Conservation (phyloP, 805 yeast species). For the Lipomyces orientalis region DNA sequence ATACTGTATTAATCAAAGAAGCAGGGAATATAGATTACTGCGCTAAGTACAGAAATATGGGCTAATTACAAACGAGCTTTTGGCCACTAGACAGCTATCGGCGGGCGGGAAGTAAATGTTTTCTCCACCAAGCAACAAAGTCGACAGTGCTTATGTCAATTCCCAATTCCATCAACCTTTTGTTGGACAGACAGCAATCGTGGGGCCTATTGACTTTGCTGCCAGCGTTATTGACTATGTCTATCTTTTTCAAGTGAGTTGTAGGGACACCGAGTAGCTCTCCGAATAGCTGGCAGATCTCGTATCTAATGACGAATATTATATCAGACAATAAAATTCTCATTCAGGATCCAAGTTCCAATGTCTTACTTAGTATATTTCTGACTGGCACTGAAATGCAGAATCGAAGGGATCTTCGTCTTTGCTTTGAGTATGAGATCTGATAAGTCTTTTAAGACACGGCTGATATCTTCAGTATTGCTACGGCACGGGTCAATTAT, state of each 20-base stretch:
- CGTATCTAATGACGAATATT: slow-evolving; percentile 18
- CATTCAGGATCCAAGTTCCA: not conserved
- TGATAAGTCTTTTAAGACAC: slow-evolving; percentile 17
- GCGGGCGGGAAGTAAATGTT: slow-evolving; percentile 26
- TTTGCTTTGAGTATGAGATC: slow-evolving; percentile 8
- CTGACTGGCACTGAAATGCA: slow-evolving; percentile 32
- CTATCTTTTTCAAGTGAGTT: slow-evolving; percentile 15
- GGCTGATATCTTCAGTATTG: slow-evolving; percentile 20
- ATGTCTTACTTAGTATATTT: slow-evolving; percentile 32
- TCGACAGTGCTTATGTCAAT: slow-evolving; percentile 27
- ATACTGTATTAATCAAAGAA: not conserved
- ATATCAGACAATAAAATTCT: not conserved
- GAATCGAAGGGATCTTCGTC: slow-evolving; percentile 16
- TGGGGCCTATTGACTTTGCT: slow-evolving; percentile 21
- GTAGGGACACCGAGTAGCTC: slow-evolving; percentile 34
- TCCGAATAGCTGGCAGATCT: slow-evolving; percentile 29
- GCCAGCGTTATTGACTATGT: not conserved
- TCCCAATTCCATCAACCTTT: slow-evolving; percentile 24
- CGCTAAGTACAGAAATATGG: not conserved
- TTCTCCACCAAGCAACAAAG: slow-evolving; percentile 34
- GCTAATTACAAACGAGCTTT: not conserved
- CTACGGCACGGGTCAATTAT: not conserved
- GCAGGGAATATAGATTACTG: not conserved
- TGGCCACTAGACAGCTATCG: not conserved
- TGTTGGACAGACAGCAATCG: slow-evolving; percentile 28